A percentile compares a stretch with the other conserved stretches of the same genome.
phyloP scores from a whole-genome alignment of 2,329 filamentous ascomycete species.

The Botrytis galanthina region DNA sequence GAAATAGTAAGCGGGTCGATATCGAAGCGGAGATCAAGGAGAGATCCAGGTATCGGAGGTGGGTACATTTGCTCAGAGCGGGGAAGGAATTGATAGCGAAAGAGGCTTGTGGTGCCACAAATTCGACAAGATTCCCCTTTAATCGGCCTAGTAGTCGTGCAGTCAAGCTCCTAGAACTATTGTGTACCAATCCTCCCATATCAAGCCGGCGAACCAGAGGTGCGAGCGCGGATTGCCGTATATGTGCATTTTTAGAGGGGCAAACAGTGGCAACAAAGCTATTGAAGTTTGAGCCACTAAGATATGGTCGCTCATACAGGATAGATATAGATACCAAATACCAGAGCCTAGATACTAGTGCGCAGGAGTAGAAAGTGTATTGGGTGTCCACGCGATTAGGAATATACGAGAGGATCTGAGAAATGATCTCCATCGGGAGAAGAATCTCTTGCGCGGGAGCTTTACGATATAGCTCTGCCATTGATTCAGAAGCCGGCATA shows the following conservation, averaged over 20 bases:
- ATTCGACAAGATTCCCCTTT: slow-evolving; percentile 38
- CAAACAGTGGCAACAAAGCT: slow-evolving; percentile 38
- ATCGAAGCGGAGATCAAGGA: slow-evolving; percentile 38
- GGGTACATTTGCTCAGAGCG: slow-evolving; percentile 38
- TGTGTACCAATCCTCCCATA: slow-evolving; percentile 39
- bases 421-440: slow-evolving; percentile 38
- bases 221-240: slow-evolving; percentile 35
- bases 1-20: slow-evolving; percentile 36
- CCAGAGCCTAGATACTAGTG: slow-evolving; percentile 37
- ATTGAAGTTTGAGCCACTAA: slow-evolving; percentile 36
- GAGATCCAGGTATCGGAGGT: slow-evolving; percentile 36
- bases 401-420: slow-evolving; percentile 36
- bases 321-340: slow-evolving; percentile 32
- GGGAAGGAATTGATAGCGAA: slow-evolving; percentile 40
- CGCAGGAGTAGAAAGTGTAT: slow-evolving; percentile 34
- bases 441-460: slow-evolving; percentile 29
- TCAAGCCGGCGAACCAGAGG: slow-evolving; percentile 36
- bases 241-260: slow-evolving; percentile 40
- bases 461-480: slow-evolving; percentile 1
- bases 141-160: slow-evolving; percentile 37
- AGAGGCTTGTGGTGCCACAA: slow-evolving; percentile 38
- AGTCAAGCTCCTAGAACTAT: slow-evolving; percentile 36
- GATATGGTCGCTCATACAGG: slow-evolving; percentile 35
- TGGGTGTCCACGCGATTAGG: slow-evolving; percentile 29
- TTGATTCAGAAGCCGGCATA: neutral